A percentile compares a stretch with the other conserved stretches of the same genome.
These are phyloP conservation scores for Botrytis deweyae DNA, from an alignment of 2,329 filamentous ascomycete genomes.

Conservation along the genomic window DNA sequence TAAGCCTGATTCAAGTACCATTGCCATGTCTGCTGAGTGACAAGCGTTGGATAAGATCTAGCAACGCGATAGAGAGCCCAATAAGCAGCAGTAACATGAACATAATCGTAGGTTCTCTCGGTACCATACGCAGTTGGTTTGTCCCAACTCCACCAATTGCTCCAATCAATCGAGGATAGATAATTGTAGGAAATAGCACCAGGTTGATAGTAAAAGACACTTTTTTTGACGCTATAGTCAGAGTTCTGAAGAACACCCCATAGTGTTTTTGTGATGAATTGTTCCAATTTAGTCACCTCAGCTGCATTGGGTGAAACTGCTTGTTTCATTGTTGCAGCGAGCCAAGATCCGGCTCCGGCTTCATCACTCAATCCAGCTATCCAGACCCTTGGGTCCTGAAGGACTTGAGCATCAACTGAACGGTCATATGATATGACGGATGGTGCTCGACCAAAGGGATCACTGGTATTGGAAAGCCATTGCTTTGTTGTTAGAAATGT, in stretches of 20 bases:
- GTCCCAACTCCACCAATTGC: slow-evolving; percentile 53
- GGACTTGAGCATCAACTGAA: slow-evolving; percentile 45
- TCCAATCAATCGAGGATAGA: slow-evolving; percentile 47
- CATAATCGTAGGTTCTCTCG: slow-evolving; percentile 58
- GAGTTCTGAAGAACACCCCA: slow-evolving; percentile 50
- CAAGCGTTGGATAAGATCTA: slow-evolving; percentile 47
- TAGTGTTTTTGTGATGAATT: slow-evolving; percentile 52
- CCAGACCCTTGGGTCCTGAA: slow-evolving; percentile 54
- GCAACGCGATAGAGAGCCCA: slow-evolving; percentile 58
- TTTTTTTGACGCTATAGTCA: slow-evolving; percentile 52
- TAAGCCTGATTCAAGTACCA: slow-evolving; percentile 59
- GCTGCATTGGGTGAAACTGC: slow-evolving; percentile 48
- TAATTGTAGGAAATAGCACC: slow-evolving; percentile 47
- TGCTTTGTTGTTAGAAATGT: slow-evolving; percentile 54
- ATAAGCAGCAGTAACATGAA: slow-evolving; percentile 55
- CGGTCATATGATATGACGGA: slow-evolving; percentile 59
- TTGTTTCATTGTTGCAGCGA: slow-evolving; percentile 57
- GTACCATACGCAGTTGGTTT: slow-evolving; percentile 46
- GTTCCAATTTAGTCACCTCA: slow-evolving; percentile 54
- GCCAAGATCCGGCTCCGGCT: slow-evolving; percentile 55
- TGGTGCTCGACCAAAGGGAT: slow-evolving; percentile 54
- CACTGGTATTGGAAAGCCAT: slow-evolving; percentile 51
- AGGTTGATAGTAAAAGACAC: slow-evolving; percentile 57
- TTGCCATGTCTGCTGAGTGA: slow-evolving; percentile 46
- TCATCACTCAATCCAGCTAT: slow-evolving; percentile 61